phyloP scores from a whole-genome alignment of 768 basidiomycete species.

The Filobasidium wieringae region DNA sequence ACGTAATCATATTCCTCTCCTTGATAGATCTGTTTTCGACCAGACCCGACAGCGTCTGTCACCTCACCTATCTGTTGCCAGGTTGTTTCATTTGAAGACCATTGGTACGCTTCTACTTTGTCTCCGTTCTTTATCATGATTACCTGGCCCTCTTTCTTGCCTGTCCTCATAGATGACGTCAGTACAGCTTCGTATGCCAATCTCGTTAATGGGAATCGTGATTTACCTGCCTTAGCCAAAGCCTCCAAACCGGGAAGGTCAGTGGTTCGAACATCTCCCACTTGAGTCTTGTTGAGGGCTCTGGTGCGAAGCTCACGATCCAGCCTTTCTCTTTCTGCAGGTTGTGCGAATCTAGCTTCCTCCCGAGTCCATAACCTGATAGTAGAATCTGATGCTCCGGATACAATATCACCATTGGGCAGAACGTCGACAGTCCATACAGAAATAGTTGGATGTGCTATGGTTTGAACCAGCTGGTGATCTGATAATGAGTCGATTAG shows the following conservation, averaged over 20 bases:
- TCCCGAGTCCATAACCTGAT: slow-evolving; percentile 71
- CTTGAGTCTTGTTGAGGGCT: slow-evolving; percentile 67
- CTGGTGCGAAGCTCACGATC: slow-evolving; percentile 53
- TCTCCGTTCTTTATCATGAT: slow-evolving; percentile 76
- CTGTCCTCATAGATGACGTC: slow-evolving; percentile 38
- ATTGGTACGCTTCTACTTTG: slow-evolving; percentile 87
- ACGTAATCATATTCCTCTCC: slow-evolving; percentile 98
- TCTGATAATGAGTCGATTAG: slow-evolving; percentile 43
- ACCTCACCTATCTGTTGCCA: slow-evolving; percentile 97
- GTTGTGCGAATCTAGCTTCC: slow-evolving; percentile 58
- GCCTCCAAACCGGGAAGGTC: slow-evolving; percentile 82
- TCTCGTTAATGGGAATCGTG: not conserved
- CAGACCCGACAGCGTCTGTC: slow-evolving; percentile 81
- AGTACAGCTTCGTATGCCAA: not conserved
- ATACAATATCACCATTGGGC: slow-evolving; percentile 84
- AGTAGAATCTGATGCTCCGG: slow-evolving; percentile 75
- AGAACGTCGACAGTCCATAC: slow-evolving; percentile 85
- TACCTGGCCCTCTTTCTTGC: slow-evolving; percentile 86
- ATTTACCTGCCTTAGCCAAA: slow-evolving; percentile 56
- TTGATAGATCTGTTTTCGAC: slow-evolving; percentile 79
- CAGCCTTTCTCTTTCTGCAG: slow-evolving; percentile 49
- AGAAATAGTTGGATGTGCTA: slow-evolving; percentile 90
- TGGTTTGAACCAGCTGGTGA: slow-evolving; percentile 74
- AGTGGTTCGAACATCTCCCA: slow-evolving; percentile 84
- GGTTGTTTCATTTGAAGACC: slow-evolving; percentile 54